phyloP scores from a whole-genome alignment of 2,329 filamentous ascomycete species.

The Claviceps arundinis region DNA sequence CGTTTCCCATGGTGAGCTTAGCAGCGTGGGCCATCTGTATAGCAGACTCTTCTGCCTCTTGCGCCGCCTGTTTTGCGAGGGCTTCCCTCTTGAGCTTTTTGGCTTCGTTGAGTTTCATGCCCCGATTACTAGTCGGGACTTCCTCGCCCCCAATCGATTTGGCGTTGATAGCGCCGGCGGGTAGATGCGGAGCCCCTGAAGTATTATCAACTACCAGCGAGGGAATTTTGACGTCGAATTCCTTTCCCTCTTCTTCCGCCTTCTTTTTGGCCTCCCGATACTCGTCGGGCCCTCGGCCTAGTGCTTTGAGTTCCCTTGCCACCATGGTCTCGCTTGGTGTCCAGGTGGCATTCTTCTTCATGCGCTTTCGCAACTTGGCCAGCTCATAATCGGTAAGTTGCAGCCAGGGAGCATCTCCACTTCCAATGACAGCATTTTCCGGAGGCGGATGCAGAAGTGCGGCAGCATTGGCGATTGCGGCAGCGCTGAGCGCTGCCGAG shows the following conservation, averaged over 20 bases:
- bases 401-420: constrained; percentile 49
- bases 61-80: constrained; percentile 45
- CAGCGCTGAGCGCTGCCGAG: constrained; percentile 22
- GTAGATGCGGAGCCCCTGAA: constrained; percentile 38
- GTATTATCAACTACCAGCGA: constrained; percentile 30
- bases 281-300: constrained; percentile 53
- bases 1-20: constrained; percentile 25
- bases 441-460: constrained; percentile 43
- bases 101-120: constrained; percentile 67
- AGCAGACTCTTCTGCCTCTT: constrained; percentile 46
- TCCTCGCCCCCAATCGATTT: constrained; percentile 46
- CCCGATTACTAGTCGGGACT: constrained; percentile 52
- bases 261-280: constrained; percentile 48
- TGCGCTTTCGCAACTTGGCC: constrained; percentile 61
- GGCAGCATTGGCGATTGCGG: constrained; percentile 26
- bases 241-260: constrained; percentile 51
- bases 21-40: constrained; percentile 38
- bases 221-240: constrained; percentile 36
- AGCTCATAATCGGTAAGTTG: constrained; percentile 52
- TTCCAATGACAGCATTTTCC: constrained; percentile 44
- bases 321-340: constrained; percentile 79
- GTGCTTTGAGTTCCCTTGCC: constrained; percentile 57
- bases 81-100: constrained; percentile 61
- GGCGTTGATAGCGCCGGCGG: constrained; percentile 46
- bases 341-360: constrained; percentile 89